Base-by-base conservation (phyloP, 1,284 basidiomycete species). In the Spongiforma sp. region DNA sequence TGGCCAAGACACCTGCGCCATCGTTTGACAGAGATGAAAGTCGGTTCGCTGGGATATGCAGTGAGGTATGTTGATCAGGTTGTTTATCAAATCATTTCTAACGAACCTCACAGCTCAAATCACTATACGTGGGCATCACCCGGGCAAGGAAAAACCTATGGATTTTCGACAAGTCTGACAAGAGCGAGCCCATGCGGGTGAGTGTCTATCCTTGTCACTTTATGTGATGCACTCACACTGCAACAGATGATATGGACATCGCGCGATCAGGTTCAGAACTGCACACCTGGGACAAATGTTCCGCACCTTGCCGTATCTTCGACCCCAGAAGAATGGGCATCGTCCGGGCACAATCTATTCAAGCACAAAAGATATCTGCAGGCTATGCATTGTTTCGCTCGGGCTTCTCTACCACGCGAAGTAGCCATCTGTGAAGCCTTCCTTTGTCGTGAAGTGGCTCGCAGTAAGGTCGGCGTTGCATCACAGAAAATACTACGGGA, bases 91-190 rank as follows among this genome's bases (percentile, higher is more conserved):
- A n/a, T 30, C 52, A 32, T 59, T 14, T 14, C 36, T 65, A 53
- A 62, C 17, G 37, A 56, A 14, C 50, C 30, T 50, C n/a, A 37
- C 61, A 90, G 88, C 75, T 91, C 33, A 90, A 91, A 68, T 83
- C 82, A 58, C 75, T 92, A 0, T 91, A 92, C 62, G 89, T 92
- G 6, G 90, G 89, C 0, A 82, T 91, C 46, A 92, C 90, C 0
- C 75, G 90, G 48, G 89, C 89, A 2, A 80, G 88, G 39, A 87
- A 86, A 66, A 88, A 88, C 55, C 72, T 91, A 3, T 90, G 89
- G 87, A 86, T 91, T 15, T 83, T 83, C 10, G 90, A 91, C 72
- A 79, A 79, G 36, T 90, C 88, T 3, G 77, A 80, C 6, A 85
- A 81, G 58, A 81, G 83, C 10, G 83, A 85, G 57, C 83, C 89